These are phyloP conservation scores for Populus tremula DNA, from an alignment of 345 rosid genomes.

Conservation along the genomic window DNA sequence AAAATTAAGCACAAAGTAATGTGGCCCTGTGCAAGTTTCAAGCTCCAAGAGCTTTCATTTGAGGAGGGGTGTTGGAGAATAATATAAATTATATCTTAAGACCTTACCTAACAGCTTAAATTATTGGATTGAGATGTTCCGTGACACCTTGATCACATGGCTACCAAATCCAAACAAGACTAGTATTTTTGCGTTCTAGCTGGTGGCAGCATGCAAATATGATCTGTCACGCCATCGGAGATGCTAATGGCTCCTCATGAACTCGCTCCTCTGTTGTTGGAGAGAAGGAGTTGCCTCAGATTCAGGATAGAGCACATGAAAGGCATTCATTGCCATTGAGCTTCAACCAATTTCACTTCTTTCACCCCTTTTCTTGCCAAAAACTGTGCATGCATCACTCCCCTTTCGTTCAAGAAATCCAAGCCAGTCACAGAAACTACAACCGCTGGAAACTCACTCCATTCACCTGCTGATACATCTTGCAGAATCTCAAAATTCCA, in stretches of 20 bases:
- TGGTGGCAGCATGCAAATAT: background rate
- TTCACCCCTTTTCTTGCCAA: constrained; percentile 40
- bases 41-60: no score
- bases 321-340: constrained; percentile 44
- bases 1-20: no score
- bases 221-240: background rate
- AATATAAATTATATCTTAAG: no score
- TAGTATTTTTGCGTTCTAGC: background rate
- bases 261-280: constrained; percentile 46
- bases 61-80: no score
- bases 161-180: background rate
- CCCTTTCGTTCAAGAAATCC: constrained; percentile 66
- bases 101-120: no score
- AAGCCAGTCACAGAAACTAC: constrained; percentile 46
- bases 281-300: constrained; percentile 46
- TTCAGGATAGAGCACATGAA: constrained; percentile 47
- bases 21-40: no score
- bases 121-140: no score
- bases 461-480: constrained; percentile 29
- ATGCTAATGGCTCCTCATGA: constrained; percentile 34
- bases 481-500: constrained; percentile 44
- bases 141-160: no score
- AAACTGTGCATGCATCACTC: constrained; percentile 45
- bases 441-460: constrained; percentile 46
- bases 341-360: constrained; percentile 40